Conservation (phyloP, 805 yeast species). For the Candida pseudofarinosa region DNA sequence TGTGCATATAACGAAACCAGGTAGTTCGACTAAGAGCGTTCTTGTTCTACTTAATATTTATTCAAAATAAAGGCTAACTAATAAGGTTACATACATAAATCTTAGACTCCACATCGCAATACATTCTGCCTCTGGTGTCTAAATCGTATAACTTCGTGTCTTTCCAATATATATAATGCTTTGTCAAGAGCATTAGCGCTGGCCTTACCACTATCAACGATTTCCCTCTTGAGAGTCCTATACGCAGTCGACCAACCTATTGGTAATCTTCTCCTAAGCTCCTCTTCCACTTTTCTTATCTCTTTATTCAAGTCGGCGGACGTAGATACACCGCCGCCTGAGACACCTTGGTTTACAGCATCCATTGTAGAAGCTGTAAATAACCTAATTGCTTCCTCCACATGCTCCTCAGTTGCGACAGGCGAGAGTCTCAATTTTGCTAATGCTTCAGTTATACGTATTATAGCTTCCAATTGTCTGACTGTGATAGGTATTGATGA, state of each 20-base stretch:
- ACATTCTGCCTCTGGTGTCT: conserved; percentile 83
- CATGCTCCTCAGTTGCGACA: conserved; percentile 83
- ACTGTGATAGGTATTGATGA: conserved; percentile 96
- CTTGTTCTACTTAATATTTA: background rate
- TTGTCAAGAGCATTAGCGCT: conserved; percentile 73
- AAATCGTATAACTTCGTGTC: conserved; percentile 82
- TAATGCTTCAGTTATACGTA: conserved; percentile 90
- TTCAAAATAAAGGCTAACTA: no score
- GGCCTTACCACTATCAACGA: conserved; percentile 61
- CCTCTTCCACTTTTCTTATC: conserved; percentile 75
- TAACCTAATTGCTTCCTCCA: conserved; percentile 89
- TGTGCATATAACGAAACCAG: background rate
- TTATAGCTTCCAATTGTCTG: conserved; percentile 95
- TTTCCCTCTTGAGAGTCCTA: conserved; percentile 76
- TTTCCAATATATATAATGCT: conserved; percentile 76
- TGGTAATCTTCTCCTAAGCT: conserved; percentile 84
- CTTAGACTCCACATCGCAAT: conserved; percentile 65
- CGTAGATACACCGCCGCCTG: conserved; percentile 36
- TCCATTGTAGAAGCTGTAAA: conserved; percentile 98
- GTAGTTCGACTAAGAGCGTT: background rate
- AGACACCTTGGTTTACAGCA: conserved; percentile 72
- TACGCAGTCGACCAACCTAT: conserved; percentile 95
- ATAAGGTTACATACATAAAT: no score
- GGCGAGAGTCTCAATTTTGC: conserved; percentile 85
- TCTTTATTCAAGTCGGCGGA: conserved; percentile 64